Percentiles rank a stretch among this genome's conserved stretches.
Evolutionary conservation across 1,284 basidiomycete species (phyloP).

Genomic region (Phaffia rhodozyma): DNA sequence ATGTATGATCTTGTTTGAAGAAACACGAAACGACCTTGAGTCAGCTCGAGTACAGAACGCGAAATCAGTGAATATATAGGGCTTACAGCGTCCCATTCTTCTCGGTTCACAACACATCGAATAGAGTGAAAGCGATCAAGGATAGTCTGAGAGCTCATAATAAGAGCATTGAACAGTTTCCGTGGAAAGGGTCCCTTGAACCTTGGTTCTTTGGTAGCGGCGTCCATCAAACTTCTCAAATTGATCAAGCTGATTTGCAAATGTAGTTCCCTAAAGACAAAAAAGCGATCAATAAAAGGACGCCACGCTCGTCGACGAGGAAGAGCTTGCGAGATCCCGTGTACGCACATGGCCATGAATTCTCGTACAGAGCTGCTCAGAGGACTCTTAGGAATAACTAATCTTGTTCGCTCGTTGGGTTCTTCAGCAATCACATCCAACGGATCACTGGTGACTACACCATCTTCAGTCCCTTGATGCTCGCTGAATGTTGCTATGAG

Average conservation of each 20-base stretch:
- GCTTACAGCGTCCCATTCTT: conserved; percentile 62
- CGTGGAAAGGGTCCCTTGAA: conserved; percentile 81
- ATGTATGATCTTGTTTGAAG: conserved; percentile 48
- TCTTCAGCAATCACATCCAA: conserved; percentile 22
- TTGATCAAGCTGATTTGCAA: conserved; percentile 80
- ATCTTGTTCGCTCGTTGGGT: conserved; percentile 5
- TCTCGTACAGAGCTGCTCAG: conserved; percentile 57
- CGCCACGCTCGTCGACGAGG: conserved; percentile 5
- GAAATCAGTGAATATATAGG: neutral
- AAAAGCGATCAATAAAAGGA: conserved; percentile 7
- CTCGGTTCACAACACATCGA: conserved; percentile 83
- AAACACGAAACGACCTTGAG: conserved; percentile 13
- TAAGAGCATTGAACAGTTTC: conserved; percentile 63
- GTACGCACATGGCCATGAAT: conserved; percentile 74
- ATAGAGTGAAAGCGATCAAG: conserved; percentile 79
- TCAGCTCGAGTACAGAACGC: neutral
- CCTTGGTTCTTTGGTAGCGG: conserved; percentile 85
- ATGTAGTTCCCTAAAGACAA: conserved; percentile 65
- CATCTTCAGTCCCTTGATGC: neutral
- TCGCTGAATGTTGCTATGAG: conserved; percentile 26
- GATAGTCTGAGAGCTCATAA: conserved; percentile 77
- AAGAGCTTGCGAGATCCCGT: neutral
- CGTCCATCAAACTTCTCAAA: conserved; percentile 64
- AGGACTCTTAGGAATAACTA: conserved; percentile 6
- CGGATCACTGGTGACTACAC: neutral